Percentiles rank a stretch among this genome's conserved stretches.
Conservation (phyloP, 306 rosid species). For the Begonia loranthoides region DNA sequence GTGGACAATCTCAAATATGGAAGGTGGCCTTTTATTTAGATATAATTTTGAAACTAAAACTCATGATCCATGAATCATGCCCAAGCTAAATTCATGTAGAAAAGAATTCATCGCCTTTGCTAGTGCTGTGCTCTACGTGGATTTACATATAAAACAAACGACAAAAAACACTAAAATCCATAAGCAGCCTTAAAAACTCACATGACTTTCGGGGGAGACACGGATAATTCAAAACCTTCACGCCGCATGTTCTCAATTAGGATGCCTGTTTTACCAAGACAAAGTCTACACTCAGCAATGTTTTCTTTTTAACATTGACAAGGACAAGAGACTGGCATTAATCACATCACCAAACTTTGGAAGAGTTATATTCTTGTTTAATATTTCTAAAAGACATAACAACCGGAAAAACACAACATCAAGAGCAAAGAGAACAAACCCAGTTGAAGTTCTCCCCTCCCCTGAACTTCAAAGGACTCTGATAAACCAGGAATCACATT, state of each 20-base stretch:
- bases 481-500: constrained; percentile 92
- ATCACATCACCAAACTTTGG: too few relatives aligned
- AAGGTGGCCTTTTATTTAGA: too few relatives aligned
- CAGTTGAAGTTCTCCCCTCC: constrained; percentile 97
- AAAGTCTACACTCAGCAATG: constrained; percentile 13
- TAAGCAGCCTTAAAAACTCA: constrained; percentile 34
- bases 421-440: constrained; percentile 37
- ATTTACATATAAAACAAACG: background rate
- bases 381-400: background rate
- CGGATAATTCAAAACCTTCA: constrained; percentile 90
- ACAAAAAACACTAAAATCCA: too few relatives aligned
- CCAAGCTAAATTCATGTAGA: too few relatives aligned
- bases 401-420: too few relatives aligned
- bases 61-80: too few relatives aligned
- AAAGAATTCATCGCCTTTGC: too few relatives aligned
- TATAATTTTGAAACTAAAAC: too few relatives aligned
- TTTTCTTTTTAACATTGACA: background rate
- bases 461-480: constrained; percentile 94
- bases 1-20: too few relatives aligned
- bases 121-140: background rate
- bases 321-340: background rate
- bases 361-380: background rate
- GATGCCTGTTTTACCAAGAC: constrained; percentile 52
- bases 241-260: constrained; percentile 98
- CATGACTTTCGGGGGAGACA: constrained; percentile 98